phyloP scores from a whole-genome alignment of 139 green algal genomes.

The Tetradesmus lagerheimii region DNA sequence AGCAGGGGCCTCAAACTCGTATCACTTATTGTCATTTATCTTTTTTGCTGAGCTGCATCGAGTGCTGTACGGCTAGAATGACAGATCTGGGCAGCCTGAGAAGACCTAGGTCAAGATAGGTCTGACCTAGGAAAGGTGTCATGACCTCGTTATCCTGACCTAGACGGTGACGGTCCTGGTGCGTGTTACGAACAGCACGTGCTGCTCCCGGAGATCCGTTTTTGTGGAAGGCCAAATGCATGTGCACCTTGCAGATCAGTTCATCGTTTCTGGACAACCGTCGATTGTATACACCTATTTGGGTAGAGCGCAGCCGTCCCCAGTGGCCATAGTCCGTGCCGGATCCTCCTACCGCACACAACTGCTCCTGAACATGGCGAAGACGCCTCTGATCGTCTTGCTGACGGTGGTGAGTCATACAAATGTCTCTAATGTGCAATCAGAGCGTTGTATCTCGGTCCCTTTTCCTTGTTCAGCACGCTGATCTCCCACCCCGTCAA shows the following conservation, averaged over 20 bases:
- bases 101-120: no score
- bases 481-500: background rate
- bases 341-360: background rate
- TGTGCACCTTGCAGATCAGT: no score
- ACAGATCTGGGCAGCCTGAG: no score
- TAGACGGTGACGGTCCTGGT: no score
- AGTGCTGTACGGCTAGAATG: no score
- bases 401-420: background rate
- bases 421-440: background rate
- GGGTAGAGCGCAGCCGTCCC: background rate
- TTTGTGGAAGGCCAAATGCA: background rate
- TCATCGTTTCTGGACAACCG: no score
- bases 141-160: no score
- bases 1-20: no score
- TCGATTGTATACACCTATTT: no score
- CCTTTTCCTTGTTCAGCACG: background rate
- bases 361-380: background rate
- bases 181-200: background rate
- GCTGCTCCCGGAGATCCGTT: background rate
- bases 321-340: background rate
- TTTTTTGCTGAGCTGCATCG: no score
- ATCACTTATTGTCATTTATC: no score
- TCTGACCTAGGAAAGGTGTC: no score
- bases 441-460: background rate
- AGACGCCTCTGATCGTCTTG: background rate